These are phyloP conservation scores for Paramarasmius palmivorus DNA, from an alignment of 1,284 basidiomycete genomes.

Conservation along the genomic window DNA sequence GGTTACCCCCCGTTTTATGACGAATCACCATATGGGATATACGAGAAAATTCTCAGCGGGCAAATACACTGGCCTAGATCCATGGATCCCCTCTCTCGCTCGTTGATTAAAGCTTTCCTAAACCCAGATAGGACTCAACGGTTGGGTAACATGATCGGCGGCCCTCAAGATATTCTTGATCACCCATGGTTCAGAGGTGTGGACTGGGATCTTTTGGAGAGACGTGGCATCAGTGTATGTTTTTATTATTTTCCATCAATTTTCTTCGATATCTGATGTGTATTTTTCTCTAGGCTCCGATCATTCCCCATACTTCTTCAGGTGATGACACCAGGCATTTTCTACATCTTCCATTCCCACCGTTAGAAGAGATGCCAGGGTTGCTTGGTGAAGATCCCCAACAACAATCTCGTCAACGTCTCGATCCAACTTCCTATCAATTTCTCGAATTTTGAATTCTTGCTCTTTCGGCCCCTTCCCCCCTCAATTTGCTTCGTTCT, in stretches of 20 bases:
- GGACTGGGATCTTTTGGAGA: constrained; percentile 83
- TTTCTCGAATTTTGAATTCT: constrained; percentile 69
- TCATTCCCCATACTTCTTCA: constrained; percentile 77
- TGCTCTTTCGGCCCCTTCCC: background rate
- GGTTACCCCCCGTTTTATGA: constrained; percentile 95
- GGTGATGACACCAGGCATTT: constrained; percentile 82
- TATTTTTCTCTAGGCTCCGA: constrained; percentile 62
- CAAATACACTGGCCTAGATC: constrained; percentile 91
- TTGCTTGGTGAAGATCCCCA: constrained; percentile 62
- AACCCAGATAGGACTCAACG: constrained; percentile 94
- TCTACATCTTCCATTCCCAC: constrained; percentile 72
- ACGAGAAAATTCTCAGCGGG: constrained; percentile 93
- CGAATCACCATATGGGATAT: constrained; percentile 90
- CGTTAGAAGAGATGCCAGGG: constrained; percentile 76
- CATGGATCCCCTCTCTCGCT: constrained; percentile 78
- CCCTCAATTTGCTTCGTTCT: constrained; percentile 19
- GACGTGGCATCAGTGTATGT: constrained; percentile 73
- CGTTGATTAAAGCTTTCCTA: constrained; percentile 82
- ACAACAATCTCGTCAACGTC: constrained; percentile 55
- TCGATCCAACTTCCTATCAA: constrained; percentile 66
- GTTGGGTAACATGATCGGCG: constrained; percentile 92
- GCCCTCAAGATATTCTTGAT: constrained; percentile 89
- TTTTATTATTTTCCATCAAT: background rate
- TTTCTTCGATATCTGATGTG: constrained; percentile 1
- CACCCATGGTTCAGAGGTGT: constrained; percentile 97